A percentile compares a stretch with the other conserved stretches of the same genome.
These are phyloP conservation scores for Sparassis latifolia DNA, from an alignment of 1,284 basidiomycete genomes.

Conservation along the genomic window DNA sequence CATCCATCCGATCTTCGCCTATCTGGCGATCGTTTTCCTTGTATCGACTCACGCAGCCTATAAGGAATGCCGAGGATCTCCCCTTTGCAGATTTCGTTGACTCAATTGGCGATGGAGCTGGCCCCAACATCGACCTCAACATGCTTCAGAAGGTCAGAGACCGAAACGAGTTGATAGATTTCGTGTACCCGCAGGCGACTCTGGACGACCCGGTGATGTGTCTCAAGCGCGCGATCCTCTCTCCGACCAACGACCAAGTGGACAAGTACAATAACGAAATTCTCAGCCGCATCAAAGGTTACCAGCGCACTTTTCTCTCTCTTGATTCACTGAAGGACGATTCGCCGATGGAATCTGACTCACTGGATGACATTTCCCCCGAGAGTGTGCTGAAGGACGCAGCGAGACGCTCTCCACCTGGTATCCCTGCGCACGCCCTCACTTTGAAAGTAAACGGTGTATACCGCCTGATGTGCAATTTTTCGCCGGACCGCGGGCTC, in stretches of 20 bases:
- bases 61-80: conserved; percentile 31
- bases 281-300: conserved; percentile 20
- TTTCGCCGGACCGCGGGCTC: conserved; percentile 30
- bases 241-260: conserved; percentile 31
- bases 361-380: conserved; percentile 14
- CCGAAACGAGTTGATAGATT: conserved; percentile 24
- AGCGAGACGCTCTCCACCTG: conserved; percentile 17
- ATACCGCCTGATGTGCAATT: conserved; percentile 32
- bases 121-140: conserved; percentile 21
- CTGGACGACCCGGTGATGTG: conserved; percentile 22
- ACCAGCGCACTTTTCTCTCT: conserved; percentile 20
- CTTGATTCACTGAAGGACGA: conserved; percentile 26
- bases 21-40: conserved; percentile 27
- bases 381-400: conserved; percentile 24
- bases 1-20: conserved; percentile 30
- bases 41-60: conserved; percentile 24
- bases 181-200: conserved; percentile 28
- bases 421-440: conserved; percentile 27
- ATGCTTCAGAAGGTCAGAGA: conserved; percentile 15
- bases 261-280: conserved; percentile 30
- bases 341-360: conserved; percentile 5
- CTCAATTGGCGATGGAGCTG: conserved; percentile 30
- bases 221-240: conserved; percentile 28
- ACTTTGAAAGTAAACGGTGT: conserved; percentile 28
- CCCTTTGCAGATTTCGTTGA: conserved; percentile 32